Evolutionary conservation across 2,329 filamentous ascomycete species (phyloP), one percentile per base, ranked within the genome.

Genomic region (Monosporascus sp.): DNA sequence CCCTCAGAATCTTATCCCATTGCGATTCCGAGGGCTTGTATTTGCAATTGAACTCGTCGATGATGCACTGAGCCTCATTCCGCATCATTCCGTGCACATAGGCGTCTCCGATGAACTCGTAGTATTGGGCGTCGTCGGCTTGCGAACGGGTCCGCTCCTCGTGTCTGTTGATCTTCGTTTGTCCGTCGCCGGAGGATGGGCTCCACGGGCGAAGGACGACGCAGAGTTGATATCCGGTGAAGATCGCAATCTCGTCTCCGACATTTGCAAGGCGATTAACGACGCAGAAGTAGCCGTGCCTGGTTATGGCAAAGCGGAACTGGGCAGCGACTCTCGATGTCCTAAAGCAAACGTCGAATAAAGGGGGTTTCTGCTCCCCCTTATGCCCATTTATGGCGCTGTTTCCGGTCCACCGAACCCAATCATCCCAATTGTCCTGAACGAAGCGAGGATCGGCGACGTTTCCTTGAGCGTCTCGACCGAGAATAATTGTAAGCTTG

Each of bases 31-130:
- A 63, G 11, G 60, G 55, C 28, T 59, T 50, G 22, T 55, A 49
- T 44, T 51, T 56, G 46, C 57, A 62, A 9, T 54, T 46, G 46
- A 63, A 62, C 43, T 61, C 60, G 15, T 60, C 59, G 8, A 22
- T 63, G 31, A 64, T 62, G 43, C 60, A 62, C 1, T 57, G 55
- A 14, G 59, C 60, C 31, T 64, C 60, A 22, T 63, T 63, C 28
- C 50, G 48, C 59, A 60, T 64, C 58, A 63, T 62, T 11, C 62
- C 62, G 37, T 63, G 60, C 14, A 62, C 53, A 31, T 63, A 64
- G 0, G 58, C 55, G 18, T 64, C 62, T 3, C 62, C 62, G 9
- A 64, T 52, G 0, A 64, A 52, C 49, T 64, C 62, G 28, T 57
- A 58, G 24, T 58, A 62, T 15, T 49, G 45, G 11, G 48, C 20